Base-by-base conservation (phyloP, 2,329 filamentous ascomycete genomes). In the Sporothrix protearum region DNA sequence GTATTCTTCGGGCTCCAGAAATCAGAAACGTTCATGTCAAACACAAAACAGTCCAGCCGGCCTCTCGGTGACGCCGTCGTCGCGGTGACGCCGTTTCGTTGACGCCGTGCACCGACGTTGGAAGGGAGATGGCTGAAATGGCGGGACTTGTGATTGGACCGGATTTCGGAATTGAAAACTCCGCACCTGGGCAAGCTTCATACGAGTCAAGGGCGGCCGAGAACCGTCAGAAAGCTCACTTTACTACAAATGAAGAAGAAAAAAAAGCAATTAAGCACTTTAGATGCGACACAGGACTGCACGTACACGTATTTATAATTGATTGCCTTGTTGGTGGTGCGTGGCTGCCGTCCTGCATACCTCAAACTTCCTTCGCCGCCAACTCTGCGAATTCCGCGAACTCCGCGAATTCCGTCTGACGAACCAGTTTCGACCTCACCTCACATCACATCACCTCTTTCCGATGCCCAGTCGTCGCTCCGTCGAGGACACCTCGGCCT, bases 121-220 rank as follows among this genome's bases (percentile, higher is more conserved):
- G 42, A 47, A 42, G 39, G n/a, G n/a, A n/a, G n/a, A n/a, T n/a
- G n/a, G n/a, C 16, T 67, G 64, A 39, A 67, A 67, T 67, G 36
- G n/a, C 64, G 64, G 64, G 36, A 33, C 51, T 51, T 53, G 47
- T 51, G 45, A 67, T 51, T 68, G 64, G 64, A 53, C 30, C 64
- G 64, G 64, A 68, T 22, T 68, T 53, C 64, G 64, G 64, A 68
- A 25, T 51, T 68, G 63, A 36, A 68, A 53, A 68, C 47, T 51
- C 64, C 64, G 64, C 42, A 47, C 47, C 53, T 10, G 36, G 12
- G 36, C 45, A 16, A 10, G n/a, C 59, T 5, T 42, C 36, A 45
- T 64, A 64, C 2, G 45, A n/a, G n/a, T n/a, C n/a, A 25, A 39
- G 25, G 57, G 45, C 36, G 10, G 39, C 55, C 16, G 10, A 19